Conservation (phyloP, 306 rosid species). For the Prunus davidiana region DNA sequence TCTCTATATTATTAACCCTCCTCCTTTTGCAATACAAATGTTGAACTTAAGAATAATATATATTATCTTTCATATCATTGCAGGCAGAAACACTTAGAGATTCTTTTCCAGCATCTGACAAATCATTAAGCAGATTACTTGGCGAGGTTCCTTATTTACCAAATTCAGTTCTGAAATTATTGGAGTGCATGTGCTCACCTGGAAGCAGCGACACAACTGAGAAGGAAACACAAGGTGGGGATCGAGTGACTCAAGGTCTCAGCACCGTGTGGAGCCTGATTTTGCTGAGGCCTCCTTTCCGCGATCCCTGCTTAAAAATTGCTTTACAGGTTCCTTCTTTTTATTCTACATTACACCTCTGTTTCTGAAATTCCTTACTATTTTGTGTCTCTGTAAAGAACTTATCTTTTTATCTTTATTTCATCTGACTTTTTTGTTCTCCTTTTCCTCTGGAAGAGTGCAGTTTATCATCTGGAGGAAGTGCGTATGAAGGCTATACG, state of each 20-base stretch:
- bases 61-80: slow-evolving; percentile 25
- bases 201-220: slow-evolving; percentile 62
- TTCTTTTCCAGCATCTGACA: slow-evolving; percentile 93
- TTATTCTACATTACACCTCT: slow-evolving; percentile 5
- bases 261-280: slow-evolving; percentile 91
- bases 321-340: slow-evolving; percentile 71
- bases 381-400: neutral
- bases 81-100: slow-evolving; percentile 93
- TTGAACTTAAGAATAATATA: slow-evolving; percentile 19
- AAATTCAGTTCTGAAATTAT: slow-evolving; percentile 59
- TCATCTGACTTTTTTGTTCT: slow-evolving; percentile 28
- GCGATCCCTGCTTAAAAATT: slow-evolving; percentile 83
- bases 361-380: neutral
- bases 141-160: slow-evolving; percentile 91
- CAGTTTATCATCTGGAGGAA: slow-evolving; percentile 84
- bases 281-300: slow-evolving; percentile 82
- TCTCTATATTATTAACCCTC: slow-evolving; percentile 16
- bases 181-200: slow-evolving; percentile 89
- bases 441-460: slow-evolving; percentile 60
- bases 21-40: slow-evolving; percentile 21
- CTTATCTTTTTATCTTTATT: neutral
- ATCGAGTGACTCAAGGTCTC: slow-evolving; percentile 95
- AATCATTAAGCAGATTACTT: slow-evolving; percentile 83
- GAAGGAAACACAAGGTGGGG: slow-evolving; percentile 75
- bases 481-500: slow-evolving; percentile 97